These are phyloP conservation scores for Fusarium continuum DNA, from an alignment of 2,329 filamentous ascomycete genomes.

Conservation along the genomic window DNA sequence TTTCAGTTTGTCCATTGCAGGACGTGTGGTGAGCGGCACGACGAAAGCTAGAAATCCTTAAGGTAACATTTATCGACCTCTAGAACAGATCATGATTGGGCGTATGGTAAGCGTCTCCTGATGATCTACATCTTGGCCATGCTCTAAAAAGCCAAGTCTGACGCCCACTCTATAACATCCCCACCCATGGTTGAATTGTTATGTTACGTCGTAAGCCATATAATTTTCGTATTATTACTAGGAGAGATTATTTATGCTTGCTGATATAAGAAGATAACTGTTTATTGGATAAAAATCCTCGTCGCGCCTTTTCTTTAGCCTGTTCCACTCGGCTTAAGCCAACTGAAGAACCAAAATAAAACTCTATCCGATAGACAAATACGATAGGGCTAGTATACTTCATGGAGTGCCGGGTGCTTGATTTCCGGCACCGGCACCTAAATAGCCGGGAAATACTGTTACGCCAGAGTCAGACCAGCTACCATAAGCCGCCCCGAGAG, in stretches of 20 bases:
- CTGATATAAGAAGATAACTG: background rate
- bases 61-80: background rate
- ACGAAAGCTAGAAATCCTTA: slow-evolving; percentile 4
- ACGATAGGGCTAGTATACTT: background rate
- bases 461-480: too few relatives aligned
- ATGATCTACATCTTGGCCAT: background rate
- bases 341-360: background rate
- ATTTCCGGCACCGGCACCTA: background rate
- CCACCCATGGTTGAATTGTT: background rate
- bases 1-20: too few relatives aligned
- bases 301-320: background rate
- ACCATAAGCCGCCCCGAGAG: background rate
- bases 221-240: too few relatives aligned
- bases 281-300: too few relatives aligned
- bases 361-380: background rate
- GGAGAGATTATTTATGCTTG: too few relatives aligned
- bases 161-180: too few relatives aligned
- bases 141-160: background rate
- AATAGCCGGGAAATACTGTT: background rate
- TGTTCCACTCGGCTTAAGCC: background rate
- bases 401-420: background rate
- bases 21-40: too few relatives aligned
- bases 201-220: too few relatives aligned
- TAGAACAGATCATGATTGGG: too few relatives aligned
- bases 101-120: background rate